phyloP scores from a whole-genome alignment of 306 rosid genomes.

The Pterocarpus macrocarpus region DNA sequence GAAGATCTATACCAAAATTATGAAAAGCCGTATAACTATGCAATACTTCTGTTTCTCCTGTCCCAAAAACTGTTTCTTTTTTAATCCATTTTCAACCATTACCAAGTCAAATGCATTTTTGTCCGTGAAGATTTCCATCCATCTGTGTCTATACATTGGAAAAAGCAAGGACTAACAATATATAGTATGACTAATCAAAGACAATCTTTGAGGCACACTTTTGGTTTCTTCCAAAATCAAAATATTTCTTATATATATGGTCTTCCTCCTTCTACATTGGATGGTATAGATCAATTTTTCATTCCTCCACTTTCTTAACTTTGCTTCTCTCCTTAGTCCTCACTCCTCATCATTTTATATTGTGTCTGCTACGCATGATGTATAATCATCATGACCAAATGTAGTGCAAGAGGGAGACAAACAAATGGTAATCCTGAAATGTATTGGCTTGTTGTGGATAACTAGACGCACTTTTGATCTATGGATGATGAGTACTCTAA shows the following conservation, averaged over 20 bases:
- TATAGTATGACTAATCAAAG: not conserved
- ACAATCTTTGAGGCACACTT: not conserved
- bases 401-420: not conserved
- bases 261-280: not conserved
- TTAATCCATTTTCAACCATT: not conserved
- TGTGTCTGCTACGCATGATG: not conserved
- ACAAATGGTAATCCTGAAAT: not conserved
- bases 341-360: not conserved
- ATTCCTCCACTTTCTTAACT: not conserved
- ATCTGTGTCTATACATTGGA: not conserved
- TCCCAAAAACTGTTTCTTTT: not conserved
- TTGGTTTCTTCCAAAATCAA: not conserved
- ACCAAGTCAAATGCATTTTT: not conserved
- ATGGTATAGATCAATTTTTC: not conserved
- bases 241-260: not conserved
- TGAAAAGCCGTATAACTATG: too few relatives aligned
- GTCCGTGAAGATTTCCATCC: not conserved
- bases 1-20: too few relatives aligned
- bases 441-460: not conserved
- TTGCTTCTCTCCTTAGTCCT: not conserved
- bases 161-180: not conserved
- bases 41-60: not conserved
- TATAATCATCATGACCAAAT: too few relatives aligned
- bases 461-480: not conserved
- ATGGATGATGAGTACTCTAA: not conserved